A percentile compares a stretch with the other conserved stretches of the same genome.
Evolutionary conservation across 768 basidiomycete species (phyloP).

Genomic region (Termitomyces sp.): DNA sequence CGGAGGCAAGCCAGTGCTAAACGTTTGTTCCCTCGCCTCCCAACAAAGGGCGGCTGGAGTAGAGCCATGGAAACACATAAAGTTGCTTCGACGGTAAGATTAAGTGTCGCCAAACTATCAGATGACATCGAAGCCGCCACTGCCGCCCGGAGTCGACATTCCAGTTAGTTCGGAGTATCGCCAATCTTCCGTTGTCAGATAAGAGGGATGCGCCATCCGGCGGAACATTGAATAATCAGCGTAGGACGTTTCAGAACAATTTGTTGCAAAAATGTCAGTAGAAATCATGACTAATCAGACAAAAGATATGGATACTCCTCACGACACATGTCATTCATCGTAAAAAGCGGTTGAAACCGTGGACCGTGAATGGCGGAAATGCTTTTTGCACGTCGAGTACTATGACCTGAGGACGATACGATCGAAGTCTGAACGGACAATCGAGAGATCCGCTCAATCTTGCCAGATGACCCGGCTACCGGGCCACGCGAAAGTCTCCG

Average conservation of each 20-base stretch:
- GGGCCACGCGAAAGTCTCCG: constrained; percentile 1
- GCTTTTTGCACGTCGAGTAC: neutral
- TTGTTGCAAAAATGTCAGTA: constrained; percentile 5
- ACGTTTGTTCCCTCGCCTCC: neutral
- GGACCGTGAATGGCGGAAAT: constrained; percentile 8
- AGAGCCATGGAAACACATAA: neutral
- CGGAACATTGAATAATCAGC: constrained; percentile 3
- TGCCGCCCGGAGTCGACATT: neutral
- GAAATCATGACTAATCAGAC: neutral
- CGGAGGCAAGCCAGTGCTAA: neutral
- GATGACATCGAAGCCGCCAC: neutral
- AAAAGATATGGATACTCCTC: neutral
- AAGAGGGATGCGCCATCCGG: neutral
- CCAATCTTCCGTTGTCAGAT: neutral
- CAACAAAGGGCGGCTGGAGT: neutral
- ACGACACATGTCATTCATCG: constrained; percentile 5
- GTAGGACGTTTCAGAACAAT: constrained; percentile 1
- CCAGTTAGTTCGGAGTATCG: constrained; percentile 7
- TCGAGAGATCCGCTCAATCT: neutral
- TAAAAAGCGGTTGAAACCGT: neutral
- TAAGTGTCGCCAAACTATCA: neutral
- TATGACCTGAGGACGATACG: neutral
- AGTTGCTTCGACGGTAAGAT: neutral
- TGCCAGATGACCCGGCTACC: neutral
- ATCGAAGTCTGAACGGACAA: neutral